Evolutionary conservation across 805 yeast species (phyloP), one percentile per base, ranked within the genome.

Genomic region (Teunomyces kruisii): DNA sequence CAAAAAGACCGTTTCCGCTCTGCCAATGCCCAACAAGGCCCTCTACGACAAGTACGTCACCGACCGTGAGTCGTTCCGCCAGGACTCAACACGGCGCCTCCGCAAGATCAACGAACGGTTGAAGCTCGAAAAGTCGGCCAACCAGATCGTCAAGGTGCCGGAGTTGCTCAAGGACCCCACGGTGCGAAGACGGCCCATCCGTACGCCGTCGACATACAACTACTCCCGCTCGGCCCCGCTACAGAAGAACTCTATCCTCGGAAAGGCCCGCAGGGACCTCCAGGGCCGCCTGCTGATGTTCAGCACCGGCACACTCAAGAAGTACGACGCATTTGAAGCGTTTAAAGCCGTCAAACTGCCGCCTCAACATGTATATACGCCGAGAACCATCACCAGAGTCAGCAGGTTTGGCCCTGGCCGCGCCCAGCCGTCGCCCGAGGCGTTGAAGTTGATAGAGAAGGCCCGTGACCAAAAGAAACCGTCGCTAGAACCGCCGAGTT

Each of bases 41-140:
- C 49, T 74, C 17, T 79, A 76, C 58, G 54, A 60, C 36, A 54
- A 52, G 44, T 78, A 76, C 49, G 47, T 56, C 1, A 43, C 48
- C 3, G 80, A 76, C 41, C 59, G 76, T 36, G 78, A 76, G 40
- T 46, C 46, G 32, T 78, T 76, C 52, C 56, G 76, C 17, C 59
- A 64, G 39, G 68, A 70, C 46, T 75, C 80, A 4, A 70, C 79
- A 1, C 67, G 65, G 39, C 64, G 79, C 44, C 59, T 79, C 9
- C 67, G 76, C 39, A 60, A 55, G 24, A 66, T 75, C 48, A 76
- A 75, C 7, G 67, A 66, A 44, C 58, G 58, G 36, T 51, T 79
- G 26, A 65, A 65, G 33, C 48, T 54, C 36, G 65, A 70, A 49
- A 76, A 76, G 49, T 64, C 71, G 9, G 69, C 63, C 42, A 74